phyloP scores from a whole-genome alignment of 148 eudicot genomes.

The Dysphania ambrosioides region DNA sequence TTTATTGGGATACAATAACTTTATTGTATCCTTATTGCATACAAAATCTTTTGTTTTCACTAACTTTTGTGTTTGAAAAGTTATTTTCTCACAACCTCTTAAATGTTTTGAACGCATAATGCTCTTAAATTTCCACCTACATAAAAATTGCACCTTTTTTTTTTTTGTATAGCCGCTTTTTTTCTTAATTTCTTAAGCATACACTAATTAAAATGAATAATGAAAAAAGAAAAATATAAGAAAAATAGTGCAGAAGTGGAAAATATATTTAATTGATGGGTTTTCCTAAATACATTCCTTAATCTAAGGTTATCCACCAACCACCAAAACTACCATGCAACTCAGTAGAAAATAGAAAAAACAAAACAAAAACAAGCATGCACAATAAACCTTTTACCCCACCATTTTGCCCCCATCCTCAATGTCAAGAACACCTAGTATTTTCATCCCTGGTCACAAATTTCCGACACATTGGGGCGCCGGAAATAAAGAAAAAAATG shows the following conservation, averaged over 20 bases:
- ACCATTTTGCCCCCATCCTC: slow-evolving; percentile 12
- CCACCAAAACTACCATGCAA: neutral
- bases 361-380: neutral
- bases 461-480: neutral
- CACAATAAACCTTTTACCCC: neutral
- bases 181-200: no score
- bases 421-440: neutral
- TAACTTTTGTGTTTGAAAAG: no score
- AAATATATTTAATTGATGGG: neutral
- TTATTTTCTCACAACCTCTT: no score
- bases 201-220: neutral
- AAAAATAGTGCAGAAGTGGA: neutral
- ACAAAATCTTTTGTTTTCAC: no score
- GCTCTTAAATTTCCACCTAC: no score
- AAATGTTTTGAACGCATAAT: no score
- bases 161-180: no score
- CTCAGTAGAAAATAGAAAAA: slow-evolving; percentile 7
- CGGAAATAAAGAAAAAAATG: slow-evolving; percentile 3
- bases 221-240: neutral
- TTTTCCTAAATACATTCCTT: slow-evolving; percentile 16
- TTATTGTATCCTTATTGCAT: no score
- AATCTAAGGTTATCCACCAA: slow-evolving; percentile 15
- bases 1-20: no score
- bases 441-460: neutral
- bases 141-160: no score